These are phyloP conservation scores for Puya raimondii DNA, from an alignment of 176 grass and related monocot species.

Conservation along the genomic window DNA sequence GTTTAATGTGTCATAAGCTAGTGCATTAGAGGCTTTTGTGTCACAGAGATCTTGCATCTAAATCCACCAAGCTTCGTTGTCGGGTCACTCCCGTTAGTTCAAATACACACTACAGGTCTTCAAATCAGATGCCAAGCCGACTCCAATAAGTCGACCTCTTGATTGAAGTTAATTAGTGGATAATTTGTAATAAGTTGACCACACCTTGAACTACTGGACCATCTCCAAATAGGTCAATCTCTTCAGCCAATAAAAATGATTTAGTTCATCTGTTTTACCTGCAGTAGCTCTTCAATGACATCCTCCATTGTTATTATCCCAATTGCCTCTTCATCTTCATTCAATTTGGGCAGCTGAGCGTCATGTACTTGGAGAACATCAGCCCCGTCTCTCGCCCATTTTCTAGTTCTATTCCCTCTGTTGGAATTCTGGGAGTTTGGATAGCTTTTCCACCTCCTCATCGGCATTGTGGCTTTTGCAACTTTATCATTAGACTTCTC, in stretches of 20 bases:
- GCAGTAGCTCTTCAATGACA: slow-evolving; percentile 95
- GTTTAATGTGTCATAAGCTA: too few relatives aligned
- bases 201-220: neutral
- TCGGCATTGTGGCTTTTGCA: slow-evolving; percentile 16
- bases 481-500: slow-evolving; percentile 42
- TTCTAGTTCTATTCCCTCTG: slow-evolving; percentile 35
- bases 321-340: slow-evolving; percentile 73
- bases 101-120: too few relatives aligned
- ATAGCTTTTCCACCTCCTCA: slow-evolving; percentile 58
- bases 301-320: slow-evolving; percentile 99
- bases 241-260: neutral
- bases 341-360: slow-evolving; percentile 40
- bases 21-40: too few relatives aligned
- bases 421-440: slow-evolving; percentile 36
- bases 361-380: slow-evolving; percentile 63
- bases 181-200: neutral
- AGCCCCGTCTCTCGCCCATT: slow-evolving; percentile 52
- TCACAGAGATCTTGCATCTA: too few relatives aligned
- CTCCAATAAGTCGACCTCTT: too few relatives aligned
- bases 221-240: too few relatives aligned
- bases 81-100: too few relatives aligned
- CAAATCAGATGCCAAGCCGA: too few relatives aligned
- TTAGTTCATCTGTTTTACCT: slow-evolving; percentile 29
- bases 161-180: too few relatives aligned
- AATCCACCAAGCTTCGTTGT: too few relatives aligned